Conservation (phyloP, 345 rosid genomes). For the Salix suchowensis region DNA sequence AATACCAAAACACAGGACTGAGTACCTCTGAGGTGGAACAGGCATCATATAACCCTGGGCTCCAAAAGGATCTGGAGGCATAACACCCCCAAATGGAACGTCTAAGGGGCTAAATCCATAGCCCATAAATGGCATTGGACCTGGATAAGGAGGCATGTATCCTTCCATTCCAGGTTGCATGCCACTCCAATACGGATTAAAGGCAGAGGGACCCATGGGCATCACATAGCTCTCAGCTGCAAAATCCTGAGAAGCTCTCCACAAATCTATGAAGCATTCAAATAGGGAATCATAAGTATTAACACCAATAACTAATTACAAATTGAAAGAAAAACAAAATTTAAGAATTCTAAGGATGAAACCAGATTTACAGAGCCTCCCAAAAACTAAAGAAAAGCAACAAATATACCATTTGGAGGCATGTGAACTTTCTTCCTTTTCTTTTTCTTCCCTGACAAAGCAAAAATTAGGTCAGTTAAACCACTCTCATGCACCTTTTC, state of each 20-base stretch:
- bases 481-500: background rate
- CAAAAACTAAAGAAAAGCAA: background rate
- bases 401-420: slow-evolving; percentile 50
- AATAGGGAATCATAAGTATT: background rate
- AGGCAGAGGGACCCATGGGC: slow-evolving; percentile 65
- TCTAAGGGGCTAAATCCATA: slow-evolving; percentile 61
- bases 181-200: slow-evolving; percentile 70
- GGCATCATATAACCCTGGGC: slow-evolving; percentile 65
- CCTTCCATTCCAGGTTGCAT: slow-evolving; percentile 76
- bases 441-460: slow-evolving; percentile 63
- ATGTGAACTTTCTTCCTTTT: slow-evolving; percentile 71
- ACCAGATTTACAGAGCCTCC: background rate
- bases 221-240: slow-evolving; percentile 75
- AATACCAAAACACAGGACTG: background rate
- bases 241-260: slow-evolving; percentile 66
- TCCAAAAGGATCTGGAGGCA: slow-evolving; percentile 61
- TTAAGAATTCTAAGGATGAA: background rate
- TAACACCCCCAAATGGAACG: slow-evolving; percentile 50
- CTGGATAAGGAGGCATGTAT: slow-evolving; percentile 46
- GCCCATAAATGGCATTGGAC: slow-evolving; percentile 57
- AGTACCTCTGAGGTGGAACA: slow-evolving; percentile 58
- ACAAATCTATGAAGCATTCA: slow-evolving; percentile 46
- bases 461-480: slow-evolving; percentile 8
- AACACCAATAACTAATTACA: background rate
- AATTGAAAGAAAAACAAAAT: background rate